Conservation (phyloP, 75 land plant species). For the Sequoia sempervirens region DNA sequence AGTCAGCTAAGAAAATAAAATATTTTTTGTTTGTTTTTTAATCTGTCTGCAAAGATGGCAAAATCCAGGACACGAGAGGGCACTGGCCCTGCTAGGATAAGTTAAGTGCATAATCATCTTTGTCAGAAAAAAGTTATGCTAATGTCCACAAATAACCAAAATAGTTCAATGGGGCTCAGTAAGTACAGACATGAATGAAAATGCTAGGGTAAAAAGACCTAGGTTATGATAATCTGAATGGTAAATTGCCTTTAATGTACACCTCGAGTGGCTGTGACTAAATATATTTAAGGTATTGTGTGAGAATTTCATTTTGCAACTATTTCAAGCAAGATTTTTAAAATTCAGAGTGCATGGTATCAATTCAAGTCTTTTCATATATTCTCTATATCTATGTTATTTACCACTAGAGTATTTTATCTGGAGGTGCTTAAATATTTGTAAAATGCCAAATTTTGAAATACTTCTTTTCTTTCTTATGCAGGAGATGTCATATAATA, state of each 20-base stretch:
- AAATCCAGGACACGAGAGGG: not conserved
- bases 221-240: no score
- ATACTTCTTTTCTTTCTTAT: not conserved
- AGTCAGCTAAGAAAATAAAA: not conserved
- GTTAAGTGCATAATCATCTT: no score
- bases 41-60: not conserved
- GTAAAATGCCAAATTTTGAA: not conserved
- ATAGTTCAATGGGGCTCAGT: no score
- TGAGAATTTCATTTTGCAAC: not conserved
- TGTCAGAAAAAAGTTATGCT: no score
- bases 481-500: conserved; percentile 99
- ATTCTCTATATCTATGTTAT: not conserved
- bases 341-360: not conserved
- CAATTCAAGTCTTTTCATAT: not conserved
- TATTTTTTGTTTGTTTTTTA: not conserved
- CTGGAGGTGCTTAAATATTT: not conserved
- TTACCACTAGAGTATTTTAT: not conserved
- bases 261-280: not conserved
- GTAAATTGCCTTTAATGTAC: not conserved
- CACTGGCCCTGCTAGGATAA: not conserved
- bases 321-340: not conserved
- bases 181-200: no score
- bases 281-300: not conserved
- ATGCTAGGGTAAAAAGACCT: no score
- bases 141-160: no score